These are phyloP conservation scores for Huntiella bhutanensis DNA, from an alignment of 2,329 filamentous ascomycete species.

Conservation along the genomic window DNA sequence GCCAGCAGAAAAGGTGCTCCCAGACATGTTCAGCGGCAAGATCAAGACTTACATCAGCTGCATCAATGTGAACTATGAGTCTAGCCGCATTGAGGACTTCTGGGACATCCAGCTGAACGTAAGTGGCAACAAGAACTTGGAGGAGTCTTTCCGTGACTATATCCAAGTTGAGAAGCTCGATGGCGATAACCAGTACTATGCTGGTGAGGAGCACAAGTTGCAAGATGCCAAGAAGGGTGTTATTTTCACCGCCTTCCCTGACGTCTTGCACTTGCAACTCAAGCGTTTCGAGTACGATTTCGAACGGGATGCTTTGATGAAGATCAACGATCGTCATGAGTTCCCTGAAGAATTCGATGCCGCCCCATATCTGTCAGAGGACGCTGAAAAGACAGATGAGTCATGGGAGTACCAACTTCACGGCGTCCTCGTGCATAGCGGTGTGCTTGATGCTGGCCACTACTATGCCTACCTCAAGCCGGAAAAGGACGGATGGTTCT, in stretches of 20 bases:
- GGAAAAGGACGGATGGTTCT: slow-evolving; percentile 81
- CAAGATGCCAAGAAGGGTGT: slow-evolving; percentile 97
- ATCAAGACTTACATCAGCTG: slow-evolving; percentile 98
- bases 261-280: slow-evolving; percentile 82
- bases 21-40: slow-evolving; percentile 88
- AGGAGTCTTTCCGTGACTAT: slow-evolving; percentile 92
- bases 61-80: slow-evolving; percentile 96
- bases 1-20: slow-evolving; percentile 68
- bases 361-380: slow-evolving; percentile 66
- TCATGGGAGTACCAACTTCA: slow-evolving; percentile 85
- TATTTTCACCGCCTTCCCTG: slow-evolving; percentile 88
- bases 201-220: slow-evolving; percentile 70
- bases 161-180: slow-evolving; percentile 93
- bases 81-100: slow-evolving; percentile 86
- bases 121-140: slow-evolving; percentile 75
- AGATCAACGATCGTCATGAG: slow-evolving; percentile 86
- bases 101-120: slow-evolving; percentile 99
- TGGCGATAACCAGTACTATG: slow-evolving; percentile 96
- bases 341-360: slow-evolving; percentile 75
- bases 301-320: slow-evolving; percentile 93
- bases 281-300: slow-evolving; percentile 98
- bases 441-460: slow-evolving; percentile 89
- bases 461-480: slow-evolving; percentile 97
- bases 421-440: slow-evolving; percentile 88
- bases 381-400: slow-evolving; percentile 63